Base-by-base conservation (phyloP, 1,139 yeast species). In the Geotrichum aggregatum region DNA sequence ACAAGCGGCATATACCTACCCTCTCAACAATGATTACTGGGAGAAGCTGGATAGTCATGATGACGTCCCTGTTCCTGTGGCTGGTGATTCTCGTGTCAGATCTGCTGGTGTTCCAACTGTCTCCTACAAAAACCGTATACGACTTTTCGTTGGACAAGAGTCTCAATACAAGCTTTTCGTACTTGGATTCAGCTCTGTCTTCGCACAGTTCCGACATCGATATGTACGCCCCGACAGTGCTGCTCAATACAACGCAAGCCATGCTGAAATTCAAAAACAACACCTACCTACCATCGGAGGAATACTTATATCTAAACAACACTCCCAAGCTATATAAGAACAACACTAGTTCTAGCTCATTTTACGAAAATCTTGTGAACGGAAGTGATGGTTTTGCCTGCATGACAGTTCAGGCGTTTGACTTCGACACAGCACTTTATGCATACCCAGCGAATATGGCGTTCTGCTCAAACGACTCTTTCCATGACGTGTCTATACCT, bases 51-150 rank as follows among this genome's bases (percentile, higher is more conserved):
- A n/a, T 35, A 8, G 39, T 35, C 3, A 35, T 35, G 11, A 8
- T 16, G 19, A n/a, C 19, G 18, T 35, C 39, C 3, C 14, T 35
- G 39, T 8, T 16, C 19, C 19, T 35, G 39, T 35, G 39, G 39
- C 39, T 35, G 4, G 11, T 19, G 11, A 35, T 35, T 6, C 14
- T 14, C 19, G 2, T 35, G 16, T 35, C 39, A 19, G 39, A 35
- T 35, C 39, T 35, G 19, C 39, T 35, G 3, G 39, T 35, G 39
- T 35, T 35, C 39, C 39, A 35, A 19, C 39, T 35, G 16, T 35
- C 39, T 16, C 39, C 39, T 19, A 35, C 39, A 11, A 16, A 3
- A 6, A 2, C 11, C 18, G 16, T 8, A 3, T 35, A 14, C 19
- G 16, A 11, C 19, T 35, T 35, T 14, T 2, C 19, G 19, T 11